Base-by-base conservation (phyloP, 208 protist species). In the Wallacemonas collosoma region DNA sequence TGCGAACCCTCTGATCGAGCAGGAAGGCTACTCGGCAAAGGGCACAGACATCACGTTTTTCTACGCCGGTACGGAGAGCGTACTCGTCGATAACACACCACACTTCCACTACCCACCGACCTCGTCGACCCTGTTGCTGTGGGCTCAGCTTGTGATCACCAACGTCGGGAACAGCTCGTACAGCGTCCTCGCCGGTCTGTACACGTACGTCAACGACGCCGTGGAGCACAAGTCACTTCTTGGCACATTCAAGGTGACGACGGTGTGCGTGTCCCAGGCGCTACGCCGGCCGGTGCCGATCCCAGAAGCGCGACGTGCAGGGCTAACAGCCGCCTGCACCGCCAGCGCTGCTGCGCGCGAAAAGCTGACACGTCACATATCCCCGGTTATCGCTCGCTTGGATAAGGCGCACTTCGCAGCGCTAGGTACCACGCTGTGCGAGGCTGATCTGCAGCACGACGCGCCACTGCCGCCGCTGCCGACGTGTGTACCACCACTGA, bases 131-230 rank as follows among this genome's bases (percentile, higher is more conserved):
- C 38, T 90, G 17, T 57, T 89, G 53, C 77, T 69, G 9, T 78
- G 47, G 47, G 76, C 67, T 2, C 70, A 73, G 39, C 82, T 88
- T 35, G 68, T 68, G 63, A 56, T 93, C 3, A 71, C 73, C 2
- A 62, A 84, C 72, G 80, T 93, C 1, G 88, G 88, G 44, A 85
- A 39, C 66, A 87, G 73, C 75, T 89, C 82, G 38, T 87, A 88
- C 75, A 78, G 76, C 39, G 60, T 93, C 8, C 77, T 81, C 71
- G 68, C 62, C 14, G 66, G 77, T n/a, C 63, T 93, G 36, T 81
- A 73, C 64, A 66, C 73, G 48, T 93, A 89, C 68, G 11, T 75
- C 6, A 77, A 87, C 11, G 79, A 68, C 2, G 45, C 73, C n/a
- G 64, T 69, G 26, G 76, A 81, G 65, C 35, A 67, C 26, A 77